phyloP scores from a whole-genome alignment of 768 basidiomycete genomes.

The Suillus bovinus region DNA sequence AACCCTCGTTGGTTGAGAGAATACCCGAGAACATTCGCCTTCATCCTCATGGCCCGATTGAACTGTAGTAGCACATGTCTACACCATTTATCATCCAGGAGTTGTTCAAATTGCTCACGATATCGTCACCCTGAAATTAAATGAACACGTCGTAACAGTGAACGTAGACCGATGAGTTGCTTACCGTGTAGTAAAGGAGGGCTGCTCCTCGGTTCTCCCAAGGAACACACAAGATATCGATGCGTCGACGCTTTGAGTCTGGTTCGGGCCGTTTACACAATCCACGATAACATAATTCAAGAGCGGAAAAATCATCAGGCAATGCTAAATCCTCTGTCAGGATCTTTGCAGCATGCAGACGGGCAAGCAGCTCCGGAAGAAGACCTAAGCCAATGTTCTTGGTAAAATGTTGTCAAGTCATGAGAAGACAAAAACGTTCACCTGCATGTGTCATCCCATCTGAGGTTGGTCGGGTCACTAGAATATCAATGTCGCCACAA shows the following conservation, averaged over 20 bases:
- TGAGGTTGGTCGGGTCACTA: conserved; percentile 72
- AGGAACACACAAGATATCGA: conserved; percentile 85
- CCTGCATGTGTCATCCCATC: conserved; percentile 80
- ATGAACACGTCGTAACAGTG: conserved; percentile 3
- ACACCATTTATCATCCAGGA: background rate
- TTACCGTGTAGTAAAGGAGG: conserved; percentile 86
- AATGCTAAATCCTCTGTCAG: conserved; percentile 79
- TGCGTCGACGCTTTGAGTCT: conserved; percentile 58
- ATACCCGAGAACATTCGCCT: conserved; percentile 79
- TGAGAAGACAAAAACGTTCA: conserved; percentile 23
- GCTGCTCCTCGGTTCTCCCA: conserved; percentile 81
- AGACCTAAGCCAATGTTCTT: conserved; percentile 45
- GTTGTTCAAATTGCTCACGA: conserved; percentile 49
- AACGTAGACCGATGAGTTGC: conserved; percentile 23
- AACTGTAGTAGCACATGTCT: conserved; percentile 50
- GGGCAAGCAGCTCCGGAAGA: conserved; percentile 55
- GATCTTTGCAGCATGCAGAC: conserved; percentile 57
- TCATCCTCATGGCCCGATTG: conserved; percentile 84
- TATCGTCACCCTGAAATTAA: conserved; percentile 73
- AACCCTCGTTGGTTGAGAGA: conserved; percentile 89
- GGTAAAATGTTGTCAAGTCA: conserved; percentile 9
- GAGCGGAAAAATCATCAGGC: conserved; percentile 63
- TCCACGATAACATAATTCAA: conserved; percentile 83
- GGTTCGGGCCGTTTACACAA: conserved; percentile 61
- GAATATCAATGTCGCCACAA: conserved; percentile 91